Percentiles rank a stretch among this genome's conserved stretches.
phyloP scores from a whole-genome alignment of 495 filamentous ascomycete genomes.

The Aspergillus panamensis region DNA sequence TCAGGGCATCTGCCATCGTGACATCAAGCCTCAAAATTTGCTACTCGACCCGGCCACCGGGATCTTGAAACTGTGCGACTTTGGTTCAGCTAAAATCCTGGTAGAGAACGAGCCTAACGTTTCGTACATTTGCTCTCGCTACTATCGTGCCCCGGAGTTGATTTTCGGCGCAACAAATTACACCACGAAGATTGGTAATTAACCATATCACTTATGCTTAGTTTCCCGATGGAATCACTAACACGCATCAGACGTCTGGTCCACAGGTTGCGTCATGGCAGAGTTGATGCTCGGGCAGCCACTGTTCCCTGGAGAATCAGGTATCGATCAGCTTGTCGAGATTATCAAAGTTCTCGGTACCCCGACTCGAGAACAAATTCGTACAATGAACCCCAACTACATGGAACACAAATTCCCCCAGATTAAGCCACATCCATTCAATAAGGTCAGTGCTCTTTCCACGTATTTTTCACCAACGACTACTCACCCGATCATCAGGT shows the following conservation, averaged over 20 bases:
- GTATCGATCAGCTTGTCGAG: slow-evolving; percentile 97
- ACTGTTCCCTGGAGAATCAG: slow-evolving; percentile 97
- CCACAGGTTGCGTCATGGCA: slow-evolving; percentile 98
- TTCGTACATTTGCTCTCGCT: slow-evolving; percentile 98
- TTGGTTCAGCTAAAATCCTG: slow-evolving; percentile 97
- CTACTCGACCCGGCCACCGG: slow-evolving; percentile 86
- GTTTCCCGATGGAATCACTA: slow-evolving; percentile 20
- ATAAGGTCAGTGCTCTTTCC: slow-evolving; percentile 60
- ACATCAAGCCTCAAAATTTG: slow-evolving; percentile 99
- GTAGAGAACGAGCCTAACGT: slow-evolving; percentile 99
- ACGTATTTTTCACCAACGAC: neutral
- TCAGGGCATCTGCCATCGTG: slow-evolving; percentile 97
- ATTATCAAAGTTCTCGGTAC: slow-evolving; percentile 99
- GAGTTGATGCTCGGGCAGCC: slow-evolving; percentile 99
- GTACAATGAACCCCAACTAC: slow-evolving; percentile 99
- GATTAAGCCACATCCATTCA: slow-evolving; percentile 99
- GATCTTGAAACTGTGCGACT: slow-evolving; percentile 96
- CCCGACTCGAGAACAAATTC: slow-evolving; percentile 96
- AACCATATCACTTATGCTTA: slow-evolving; percentile 1
- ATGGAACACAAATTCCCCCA: slow-evolving; percentile 99
- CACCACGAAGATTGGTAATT: slow-evolving; percentile 97
- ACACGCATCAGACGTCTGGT: slow-evolving; percentile 87
- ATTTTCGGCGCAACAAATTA: slow-evolving; percentile 99
- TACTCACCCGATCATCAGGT: slow-evolving; percentile 53
- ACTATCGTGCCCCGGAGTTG: slow-evolving; percentile 96